Evolutionary conservation across 1,284 basidiomycete species (phyloP).

Genomic region (Leccinum colubrinum): DNA sequence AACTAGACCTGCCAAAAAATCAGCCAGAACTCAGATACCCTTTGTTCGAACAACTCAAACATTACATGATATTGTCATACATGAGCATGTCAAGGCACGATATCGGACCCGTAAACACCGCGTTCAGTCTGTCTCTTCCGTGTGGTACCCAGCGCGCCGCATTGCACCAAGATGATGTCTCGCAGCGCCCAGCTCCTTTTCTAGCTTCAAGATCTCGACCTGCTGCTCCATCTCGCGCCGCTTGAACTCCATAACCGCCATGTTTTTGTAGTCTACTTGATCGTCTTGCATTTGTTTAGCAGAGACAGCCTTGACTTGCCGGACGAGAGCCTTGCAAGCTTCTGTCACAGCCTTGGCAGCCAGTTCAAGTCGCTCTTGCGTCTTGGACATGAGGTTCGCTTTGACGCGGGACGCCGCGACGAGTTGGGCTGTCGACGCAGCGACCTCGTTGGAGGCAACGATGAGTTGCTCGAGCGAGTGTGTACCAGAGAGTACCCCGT

Average conservation of each 20-base stretch:
- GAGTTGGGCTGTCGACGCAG: conserved; percentile 94
- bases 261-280: conserved; percentile 85
- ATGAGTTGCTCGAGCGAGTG: conserved; percentile 98
- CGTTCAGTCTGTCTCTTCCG: conserved; percentile 61
- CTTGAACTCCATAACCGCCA: conserved; percentile 97
- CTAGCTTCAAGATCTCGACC: conserved; percentile 94
- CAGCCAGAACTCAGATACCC: too few relatives aligned
- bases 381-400: conserved; percentile 97
- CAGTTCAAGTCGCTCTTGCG: conserved; percentile 93
- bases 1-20: too few relatives aligned
- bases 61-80: background rate
- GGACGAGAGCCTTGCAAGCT: conserved; percentile 96
- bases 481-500: conserved; percentile 95
- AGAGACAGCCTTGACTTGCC: conserved; percentile 94
- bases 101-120: background rate
- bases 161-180: conserved; percentile 85
- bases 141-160: conserved; percentile 89
- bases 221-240: conserved; percentile 98
- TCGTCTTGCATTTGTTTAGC: conserved; percentile 83
- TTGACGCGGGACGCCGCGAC: conserved; percentile 99
- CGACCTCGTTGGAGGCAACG: conserved; percentile 98
- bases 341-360: conserved; percentile 98
- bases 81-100: background rate
- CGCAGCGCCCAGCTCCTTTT: conserved; percentile 92
- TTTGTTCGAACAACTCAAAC: too few relatives aligned